phyloP scores from a whole-genome alignment of 495 filamentous ascomycete species.

The Apodospora peruviana region DNA sequence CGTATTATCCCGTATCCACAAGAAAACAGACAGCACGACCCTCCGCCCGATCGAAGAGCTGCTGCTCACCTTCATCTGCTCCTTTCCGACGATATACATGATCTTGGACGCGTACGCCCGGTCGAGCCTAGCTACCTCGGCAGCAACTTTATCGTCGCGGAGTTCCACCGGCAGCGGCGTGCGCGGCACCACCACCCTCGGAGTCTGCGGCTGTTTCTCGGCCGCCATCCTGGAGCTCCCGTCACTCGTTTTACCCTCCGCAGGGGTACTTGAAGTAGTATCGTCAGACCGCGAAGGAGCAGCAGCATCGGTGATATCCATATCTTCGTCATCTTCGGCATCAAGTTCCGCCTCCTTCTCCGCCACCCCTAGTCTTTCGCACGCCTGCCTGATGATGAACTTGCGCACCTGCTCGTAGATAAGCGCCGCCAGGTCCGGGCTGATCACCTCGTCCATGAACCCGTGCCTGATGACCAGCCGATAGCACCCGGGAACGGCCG shows the following conservation, averaged over 20 bases:
- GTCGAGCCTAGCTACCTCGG: constrained; percentile 47
- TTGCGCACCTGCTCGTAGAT: constrained; percentile 55
- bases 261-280: neutral
- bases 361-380: constrained; percentile 7
- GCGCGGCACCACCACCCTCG: neutral
- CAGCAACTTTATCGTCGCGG: constrained; percentile 30
- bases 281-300: neutral
- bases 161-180: constrained; percentile 18
- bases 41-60: constrained; percentile 40
- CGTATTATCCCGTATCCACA: constrained; percentile 68
- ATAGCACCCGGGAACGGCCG: constrained; percentile 52
- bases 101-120: constrained; percentile 55
- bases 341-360: constrained; percentile 7
- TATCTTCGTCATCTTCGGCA: constrained; percentile 1
- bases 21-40: constrained; percentile 48
- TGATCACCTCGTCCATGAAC: constrained; percentile 64
- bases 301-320: neutral
- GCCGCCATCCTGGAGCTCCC: neutral
- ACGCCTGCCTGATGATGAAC: constrained; percentile 39
- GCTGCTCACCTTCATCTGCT: constrained; percentile 54
- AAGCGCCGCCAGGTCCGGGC: constrained; percentile 51
- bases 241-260: neutral
- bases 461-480: constrained; percentile 63
- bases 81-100: constrained; percentile 68
- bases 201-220: constrained; percentile 1